Conservation (phyloP, 2,329 filamentous ascomycete species). For the Exophiala aquamarina region DNA sequence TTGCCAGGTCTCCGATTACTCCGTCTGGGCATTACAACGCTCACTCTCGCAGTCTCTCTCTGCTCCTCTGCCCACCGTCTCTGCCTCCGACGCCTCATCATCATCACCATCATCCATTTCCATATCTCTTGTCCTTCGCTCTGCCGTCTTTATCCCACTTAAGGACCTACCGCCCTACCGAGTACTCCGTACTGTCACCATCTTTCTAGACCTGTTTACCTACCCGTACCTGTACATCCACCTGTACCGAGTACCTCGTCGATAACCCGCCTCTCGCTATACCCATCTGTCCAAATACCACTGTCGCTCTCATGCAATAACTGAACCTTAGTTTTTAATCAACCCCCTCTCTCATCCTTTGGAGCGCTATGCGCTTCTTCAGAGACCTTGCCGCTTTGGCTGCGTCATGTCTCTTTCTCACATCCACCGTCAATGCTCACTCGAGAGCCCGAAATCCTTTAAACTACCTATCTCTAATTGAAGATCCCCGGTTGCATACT, state of each 20-base stretch:
- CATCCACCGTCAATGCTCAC: constrained; percentile 48
- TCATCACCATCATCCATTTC: constrained; percentile 1
- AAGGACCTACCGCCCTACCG: not conserved
- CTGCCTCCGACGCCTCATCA: not conserved
- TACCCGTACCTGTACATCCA: not conserved
- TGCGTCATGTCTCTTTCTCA: constrained; percentile 17
- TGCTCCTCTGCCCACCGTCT: not conserved
- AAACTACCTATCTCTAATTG: constrained; percentile 68
- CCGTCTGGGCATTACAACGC: constrained; percentile 2
- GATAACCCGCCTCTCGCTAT: not conserved
- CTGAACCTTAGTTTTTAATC: not conserved
- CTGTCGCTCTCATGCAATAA: constrained; percentile 7
- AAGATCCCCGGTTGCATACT: constrained; percentile 75
- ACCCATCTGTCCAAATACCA: not conserved
- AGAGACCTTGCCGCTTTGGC: constrained; percentile 18
- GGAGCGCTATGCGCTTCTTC: constrained; percentile 28
- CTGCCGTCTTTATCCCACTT: not conserved
- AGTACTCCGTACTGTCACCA: too few species aligned
- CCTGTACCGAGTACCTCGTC: not conserved
- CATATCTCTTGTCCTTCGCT: too few species aligned
- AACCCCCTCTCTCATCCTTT: not conserved
- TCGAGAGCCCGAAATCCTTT: constrained; percentile 76
- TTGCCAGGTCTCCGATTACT: not conserved
- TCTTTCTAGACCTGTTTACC: not conserved
- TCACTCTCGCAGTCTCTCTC: not conserved